Conservation (phyloP, 306 rosid species). For the Dalbergia oliveri region DNA sequence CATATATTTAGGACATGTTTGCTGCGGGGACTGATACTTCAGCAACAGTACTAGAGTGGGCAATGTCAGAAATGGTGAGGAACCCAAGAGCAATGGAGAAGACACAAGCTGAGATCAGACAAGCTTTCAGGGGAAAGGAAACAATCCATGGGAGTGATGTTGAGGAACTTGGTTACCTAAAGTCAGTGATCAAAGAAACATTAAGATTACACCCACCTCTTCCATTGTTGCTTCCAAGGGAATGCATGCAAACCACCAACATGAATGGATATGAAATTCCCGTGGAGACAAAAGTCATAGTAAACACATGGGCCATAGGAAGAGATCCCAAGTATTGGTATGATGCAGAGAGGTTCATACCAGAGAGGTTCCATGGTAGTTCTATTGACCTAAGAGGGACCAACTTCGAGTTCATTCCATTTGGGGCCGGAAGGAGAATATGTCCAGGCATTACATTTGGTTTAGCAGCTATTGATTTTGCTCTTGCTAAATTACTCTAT, state of each 20-base stretch:
- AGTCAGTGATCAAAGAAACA: slow-evolving; percentile 42
- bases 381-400: slow-evolving; percentile 22
- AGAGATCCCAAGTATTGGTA: slow-evolving; percentile 26
- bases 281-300: slow-evolving; percentile 26
- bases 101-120: slow-evolving; percentile 55
- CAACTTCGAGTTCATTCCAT: slow-evolving; percentile 34
- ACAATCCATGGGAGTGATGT: slow-evolving; percentile 29
- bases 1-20: slow-evolving; percentile 52
- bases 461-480: slow-evolving; percentile 8
- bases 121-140: slow-evolving; percentile 34
- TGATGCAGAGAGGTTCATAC: slow-evolving; percentile 15
- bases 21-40: slow-evolving; percentile 56
- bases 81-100: slow-evolving; percentile 51
- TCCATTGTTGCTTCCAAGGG: slow-evolving; percentile 46
- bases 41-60: slow-evolving; percentile 49
- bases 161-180: slow-evolving; percentile 30
- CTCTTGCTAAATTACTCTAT: slow-evolving; percentile 12
- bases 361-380: slow-evolving; percentile 26
- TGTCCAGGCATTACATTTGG: slow-evolving; percentile 45
- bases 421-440: slow-evolving; percentile 44
- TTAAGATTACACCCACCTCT: slow-evolving; percentile 42
- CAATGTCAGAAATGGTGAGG: slow-evolving; percentile 57
- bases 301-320: no score
- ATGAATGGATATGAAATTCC: slow-evolving; percentile 43
- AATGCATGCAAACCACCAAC: slow-evolving; percentile 34